Evolutionary conservation across 2,329 filamentous ascomycete species (phyloP).

Genomic region (Venturia effusa): DNA sequence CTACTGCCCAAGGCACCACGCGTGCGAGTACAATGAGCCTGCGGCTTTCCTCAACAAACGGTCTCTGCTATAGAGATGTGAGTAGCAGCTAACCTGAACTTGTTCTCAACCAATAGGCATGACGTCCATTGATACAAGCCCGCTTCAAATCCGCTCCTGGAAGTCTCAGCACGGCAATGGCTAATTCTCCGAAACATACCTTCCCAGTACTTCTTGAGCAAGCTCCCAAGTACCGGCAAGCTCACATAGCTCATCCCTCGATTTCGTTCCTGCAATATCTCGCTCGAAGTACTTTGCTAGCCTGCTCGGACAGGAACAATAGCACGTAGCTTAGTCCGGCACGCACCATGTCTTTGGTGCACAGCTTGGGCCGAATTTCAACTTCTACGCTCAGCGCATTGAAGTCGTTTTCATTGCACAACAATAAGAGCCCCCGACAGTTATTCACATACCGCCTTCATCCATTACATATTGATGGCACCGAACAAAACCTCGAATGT

Average conservation of each 20-base stretch:
- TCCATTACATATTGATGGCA: no score
- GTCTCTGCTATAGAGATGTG: neutral
- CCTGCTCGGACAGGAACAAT: no score
- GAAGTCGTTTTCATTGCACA: no score
- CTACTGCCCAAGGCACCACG: neutral
- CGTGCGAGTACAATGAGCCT: neutral
- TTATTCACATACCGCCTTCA: no score
- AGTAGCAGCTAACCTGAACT: neutral
- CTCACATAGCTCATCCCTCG: neutral
- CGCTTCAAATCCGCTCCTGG: neutral
- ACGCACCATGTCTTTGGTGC: no score
- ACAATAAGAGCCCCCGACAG: no score
- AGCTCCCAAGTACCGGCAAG: neutral
- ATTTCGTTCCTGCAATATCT: neutral
- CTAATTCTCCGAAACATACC: neutral
- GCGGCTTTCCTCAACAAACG: neutral
- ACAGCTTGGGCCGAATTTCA: no score
- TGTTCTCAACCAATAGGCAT: neutral
- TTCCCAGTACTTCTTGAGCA: neutral
- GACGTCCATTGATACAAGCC: neutral
- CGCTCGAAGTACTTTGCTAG: no score
- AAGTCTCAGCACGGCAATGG: neutral
- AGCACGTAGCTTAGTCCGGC: no score
- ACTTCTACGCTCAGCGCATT: no score
- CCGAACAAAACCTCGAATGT: no score